Evolutionary conservation across 2,329 filamentous ascomycete species (phyloP), one percentile per base, ranked within the genome.

Genomic region (Leptoxyphium fumago): DNA sequence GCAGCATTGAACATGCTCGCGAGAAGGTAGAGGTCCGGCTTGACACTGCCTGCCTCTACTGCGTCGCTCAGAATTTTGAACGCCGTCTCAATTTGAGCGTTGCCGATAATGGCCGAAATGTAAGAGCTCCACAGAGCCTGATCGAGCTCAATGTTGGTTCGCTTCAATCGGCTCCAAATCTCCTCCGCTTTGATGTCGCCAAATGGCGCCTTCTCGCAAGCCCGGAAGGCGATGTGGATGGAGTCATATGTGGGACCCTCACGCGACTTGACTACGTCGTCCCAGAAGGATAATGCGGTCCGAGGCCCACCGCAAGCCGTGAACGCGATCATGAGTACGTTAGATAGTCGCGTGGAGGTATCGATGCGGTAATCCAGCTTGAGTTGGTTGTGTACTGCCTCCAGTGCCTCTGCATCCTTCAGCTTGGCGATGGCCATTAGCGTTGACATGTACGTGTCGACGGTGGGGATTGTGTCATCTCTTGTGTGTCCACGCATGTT

Each of bases 301-400:
- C 72, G 64, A 0, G 81, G 71, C 50, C 78, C 70, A 6, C 75
- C 82, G 55, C 78, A 83, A 1, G 76, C 74, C 1, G 78, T 77
- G 58, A 94, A 89, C 0, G 85, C 88, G 10, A 91, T 71, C 79
- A 98, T 94, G 41, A 96, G 68, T 0, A 82, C 78, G 55, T 94
- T 96, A 53, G 82, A 77, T 2, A 96, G 69, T 44, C 69, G 71
- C 0, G 89, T 96, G 52, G 75, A 79, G 4, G 81, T 73, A 52
- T 88, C 78, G 32, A 96, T 73, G 38, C 77, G 75, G n/a, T 80
- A 73, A 61, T 98, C 91, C 61, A 95, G 80, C 65, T 94, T 96
- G 52, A 95, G 72, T 77, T 94, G 89, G 59, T 95, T 94, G 66
- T 94, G 83, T 2, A 94, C 75, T 48, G 82, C 76, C 46, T 78